These are phyloP conservation scores for Pueraria montana DNA, from an alignment of 306 rosid genomes.

Conservation along the genomic window DNA sequence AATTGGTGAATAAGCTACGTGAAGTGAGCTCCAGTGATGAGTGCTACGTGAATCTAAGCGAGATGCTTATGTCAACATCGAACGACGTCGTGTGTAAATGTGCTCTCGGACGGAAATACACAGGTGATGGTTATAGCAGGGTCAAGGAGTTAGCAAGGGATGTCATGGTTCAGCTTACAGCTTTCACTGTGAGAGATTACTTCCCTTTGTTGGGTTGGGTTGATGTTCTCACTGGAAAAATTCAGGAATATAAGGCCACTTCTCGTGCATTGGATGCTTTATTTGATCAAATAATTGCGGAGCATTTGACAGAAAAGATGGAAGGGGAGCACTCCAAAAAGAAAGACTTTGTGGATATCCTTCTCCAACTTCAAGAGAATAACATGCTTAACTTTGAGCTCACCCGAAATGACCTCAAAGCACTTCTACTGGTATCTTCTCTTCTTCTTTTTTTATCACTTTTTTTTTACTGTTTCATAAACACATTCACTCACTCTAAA, in stretches of 20 bases:
- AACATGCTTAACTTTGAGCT: conserved; percentile 8
- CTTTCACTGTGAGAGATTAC: conserved; percentile 48
- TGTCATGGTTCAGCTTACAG: conserved; percentile 3
- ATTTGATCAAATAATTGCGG: conserved; percentile 40
- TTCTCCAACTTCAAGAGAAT: conserved; percentile 38
- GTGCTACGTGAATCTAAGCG: conserved; percentile 35
- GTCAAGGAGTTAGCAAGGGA: conserved; percentile 18
- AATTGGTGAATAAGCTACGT: conserved; percentile 40
- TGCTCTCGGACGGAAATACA: conserved; percentile 20
- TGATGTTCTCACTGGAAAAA: conserved; percentile 44
- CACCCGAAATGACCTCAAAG: conserved; percentile 39
- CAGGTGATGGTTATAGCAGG: background rate
- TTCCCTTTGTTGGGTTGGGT: conserved; percentile 56
- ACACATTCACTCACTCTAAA: no score
- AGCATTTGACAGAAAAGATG: background rate
- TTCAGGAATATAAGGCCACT: conserved; percentile 12
- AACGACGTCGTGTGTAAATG: conserved; percentile 21
- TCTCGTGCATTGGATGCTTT: conserved; percentile 30
- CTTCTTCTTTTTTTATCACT: no score
- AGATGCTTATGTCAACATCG: conserved; percentile 4
- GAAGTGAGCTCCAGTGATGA: background rate
- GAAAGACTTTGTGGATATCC: conserved; percentile 47
- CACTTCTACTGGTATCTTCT: no score
- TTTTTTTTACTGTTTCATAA: no score
- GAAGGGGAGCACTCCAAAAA: background rate